Evolutionary conservation across 306 rosid species (phyloP).

Genomic region (Medicago ruthenica): DNA sequence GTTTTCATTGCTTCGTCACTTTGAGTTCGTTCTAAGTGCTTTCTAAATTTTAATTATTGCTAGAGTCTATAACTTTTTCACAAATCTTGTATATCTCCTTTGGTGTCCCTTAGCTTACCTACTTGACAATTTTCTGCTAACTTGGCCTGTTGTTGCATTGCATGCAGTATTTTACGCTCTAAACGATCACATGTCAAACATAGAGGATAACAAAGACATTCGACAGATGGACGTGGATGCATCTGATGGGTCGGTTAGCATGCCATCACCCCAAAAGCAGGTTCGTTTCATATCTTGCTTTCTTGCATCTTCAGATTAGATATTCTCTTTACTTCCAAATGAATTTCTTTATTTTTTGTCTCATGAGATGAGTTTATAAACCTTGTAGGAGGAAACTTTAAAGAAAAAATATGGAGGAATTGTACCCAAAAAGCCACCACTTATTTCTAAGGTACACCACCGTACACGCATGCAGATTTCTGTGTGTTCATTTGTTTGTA

Average conservation of each 20-base stretch:
- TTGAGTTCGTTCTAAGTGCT: conserved; percentile 18
- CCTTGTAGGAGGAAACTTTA: conserved; percentile 69
- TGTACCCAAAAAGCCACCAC: conserved; percentile 86
- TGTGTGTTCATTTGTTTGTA: conserved; percentile 16
- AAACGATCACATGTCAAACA: conserved; percentile 56
- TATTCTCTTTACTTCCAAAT: conserved; percentile 18
- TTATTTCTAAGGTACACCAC: conserved; percentile 75
- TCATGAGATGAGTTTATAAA: conserved; percentile 42
- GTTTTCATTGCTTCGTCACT: conserved; percentile 22
- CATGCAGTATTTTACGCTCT: conserved; percentile 45
- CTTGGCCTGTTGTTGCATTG: conserved; percentile 42
- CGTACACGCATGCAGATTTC: conserved; percentile 18
- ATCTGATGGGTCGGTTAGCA: conserved; percentile 49
- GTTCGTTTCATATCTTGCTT: conserved; percentile 45
- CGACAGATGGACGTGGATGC: conserved; percentile 56
- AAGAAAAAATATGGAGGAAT: conserved; percentile 97
- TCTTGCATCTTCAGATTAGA: conserved; percentile 20
- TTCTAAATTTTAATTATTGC: conserved; percentile 2
- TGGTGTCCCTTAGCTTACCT: background rate
- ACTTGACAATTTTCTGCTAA: conserved; percentile 34
- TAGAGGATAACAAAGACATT: conserved; percentile 65
- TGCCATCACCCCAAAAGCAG: conserved; percentile 69
- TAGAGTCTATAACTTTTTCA: conserved; percentile 6
- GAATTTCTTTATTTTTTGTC: conserved; percentile 32
- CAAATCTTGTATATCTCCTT: conserved; percentile 5